Evolutionary conservation across 805 yeast genomes (phyloP).

Genomic region (Wickerhamomyces subpelliculosus): DNA sequence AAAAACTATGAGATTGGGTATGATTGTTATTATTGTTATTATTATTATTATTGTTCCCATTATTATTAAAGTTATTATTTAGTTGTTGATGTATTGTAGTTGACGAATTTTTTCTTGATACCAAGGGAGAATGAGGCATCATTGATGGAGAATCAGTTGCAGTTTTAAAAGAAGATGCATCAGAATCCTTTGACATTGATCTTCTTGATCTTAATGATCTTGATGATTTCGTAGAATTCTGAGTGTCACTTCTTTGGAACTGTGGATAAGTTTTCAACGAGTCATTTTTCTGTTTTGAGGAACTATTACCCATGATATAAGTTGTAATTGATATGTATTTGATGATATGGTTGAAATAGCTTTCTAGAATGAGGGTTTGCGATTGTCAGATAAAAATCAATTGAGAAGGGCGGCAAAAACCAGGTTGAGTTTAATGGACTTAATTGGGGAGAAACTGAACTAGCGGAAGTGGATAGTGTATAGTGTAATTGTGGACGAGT

Average conservation of each 20-base stretch:
- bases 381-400: no score
- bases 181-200: constrained; percentile 20
- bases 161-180: constrained; percentile 25
- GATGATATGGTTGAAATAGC: no score
- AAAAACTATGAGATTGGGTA: constrained; percentile 2
- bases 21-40: constrained; percentile 2
- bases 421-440: no score
- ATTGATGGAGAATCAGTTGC: constrained; percentile 24
- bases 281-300: constrained; percentile 22
- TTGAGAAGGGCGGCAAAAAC: no score
- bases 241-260: constrained; percentile 48
- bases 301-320: constrained; percentile 21
- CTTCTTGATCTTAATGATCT: constrained; percentile 34
- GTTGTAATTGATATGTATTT: no score
- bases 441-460: no score
- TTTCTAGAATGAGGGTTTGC: no score
- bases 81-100: constrained; percentile 7
- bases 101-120: constrained; percentile 19
- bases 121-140: constrained; percentile 19
- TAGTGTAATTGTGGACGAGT: no score
- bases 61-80: constrained; percentile 6
- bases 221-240: constrained; percentile 40
- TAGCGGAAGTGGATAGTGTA: no score
- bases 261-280: constrained; percentile 28
- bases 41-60: background rate